These are phyloP conservation scores for Elsinoe necatrix DNA, from an alignment of 2,329 filamentous ascomycete genomes.

Conservation along the genomic window DNA sequence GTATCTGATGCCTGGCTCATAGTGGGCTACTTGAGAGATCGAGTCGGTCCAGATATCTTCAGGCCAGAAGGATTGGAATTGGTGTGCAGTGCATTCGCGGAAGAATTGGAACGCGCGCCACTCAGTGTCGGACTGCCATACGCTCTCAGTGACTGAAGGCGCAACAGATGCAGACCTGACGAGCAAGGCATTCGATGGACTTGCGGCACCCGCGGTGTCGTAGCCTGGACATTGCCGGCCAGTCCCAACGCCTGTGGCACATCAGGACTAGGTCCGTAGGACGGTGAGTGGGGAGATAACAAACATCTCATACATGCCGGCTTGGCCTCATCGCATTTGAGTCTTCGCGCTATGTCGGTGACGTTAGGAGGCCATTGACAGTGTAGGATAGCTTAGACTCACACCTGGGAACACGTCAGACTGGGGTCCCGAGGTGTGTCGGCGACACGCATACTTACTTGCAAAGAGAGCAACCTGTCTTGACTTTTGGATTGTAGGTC, in stretches of 20 bases:
- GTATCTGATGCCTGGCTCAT: constrained; percentile 8
- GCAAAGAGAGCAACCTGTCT: constrained; percentile 11
- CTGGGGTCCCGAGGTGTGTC: background rate
- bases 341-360: background rate
- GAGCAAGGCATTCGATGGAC: background rate
- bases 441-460: background rate
- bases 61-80: constrained; percentile 1
- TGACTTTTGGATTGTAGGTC: constrained; percentile 15
- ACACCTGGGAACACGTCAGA: background rate
- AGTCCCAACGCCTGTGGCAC: background rate
- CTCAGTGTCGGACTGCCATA: background rate
- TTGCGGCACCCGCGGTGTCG: background rate
- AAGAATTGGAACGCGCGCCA: constrained; percentile 14
- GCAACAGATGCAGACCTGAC: background rate
- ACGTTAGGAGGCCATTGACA: background rate
- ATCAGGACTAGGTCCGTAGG: background rate
- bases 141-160: background rate
- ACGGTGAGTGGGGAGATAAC: background rate
- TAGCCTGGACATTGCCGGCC: constrained; percentile 12
- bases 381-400: background rate
- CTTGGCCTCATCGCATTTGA: constrained; percentile 16
- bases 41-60: constrained; percentile 10
- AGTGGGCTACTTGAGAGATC: background rate
- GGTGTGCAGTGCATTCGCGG: background rate
- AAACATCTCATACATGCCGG: constrained; percentile 12